Conservation (phyloP, 441 rosid species). For the Geranium incanum region DNA sequence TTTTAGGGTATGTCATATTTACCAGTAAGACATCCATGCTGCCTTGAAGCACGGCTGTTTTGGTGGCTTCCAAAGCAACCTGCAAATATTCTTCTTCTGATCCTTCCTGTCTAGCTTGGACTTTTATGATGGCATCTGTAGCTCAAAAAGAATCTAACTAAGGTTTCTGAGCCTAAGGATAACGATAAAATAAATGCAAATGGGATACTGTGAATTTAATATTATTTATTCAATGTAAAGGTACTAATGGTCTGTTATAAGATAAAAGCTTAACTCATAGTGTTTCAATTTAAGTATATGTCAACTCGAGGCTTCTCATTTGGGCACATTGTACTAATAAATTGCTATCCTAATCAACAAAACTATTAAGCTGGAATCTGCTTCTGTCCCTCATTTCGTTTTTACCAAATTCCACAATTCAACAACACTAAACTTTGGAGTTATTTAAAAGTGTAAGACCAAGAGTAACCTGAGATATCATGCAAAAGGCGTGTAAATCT, state of each 20-base stretch:
- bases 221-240: background rate
- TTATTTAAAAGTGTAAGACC: slow-evolving; percentile 16
- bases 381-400: slow-evolving; percentile 4
- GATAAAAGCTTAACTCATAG: background rate
- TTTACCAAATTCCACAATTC: background rate
- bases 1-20: slow-evolving; percentile 21
- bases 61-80: slow-evolving; percentile 64
- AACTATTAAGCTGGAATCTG: background rate
- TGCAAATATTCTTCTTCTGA: slow-evolving; percentile 48
- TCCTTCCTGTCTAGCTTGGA: slow-evolving; percentile 45
- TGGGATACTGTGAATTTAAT: background rate
- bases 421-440: background rate
- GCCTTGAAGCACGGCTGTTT: slow-evolving; percentile 76
- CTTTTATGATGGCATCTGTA: slow-evolving; percentile 60
- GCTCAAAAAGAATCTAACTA: slow-evolving; percentile 20
- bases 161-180: slow-evolving; percentile 8
- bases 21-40: slow-evolving; percentile 73
- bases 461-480: slow-evolving; percentile 73
- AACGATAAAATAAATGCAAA: background rate
- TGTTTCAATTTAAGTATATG: background rate
- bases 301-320: background rate
- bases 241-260: background rate
- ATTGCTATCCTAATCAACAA: background rate
- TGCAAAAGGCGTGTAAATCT: slow-evolving; percentile 59
- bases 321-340: slow-evolving; percentile 3